Conservation (phyloP, 441 rosid species). For the Pelargonium australe region DNA sequence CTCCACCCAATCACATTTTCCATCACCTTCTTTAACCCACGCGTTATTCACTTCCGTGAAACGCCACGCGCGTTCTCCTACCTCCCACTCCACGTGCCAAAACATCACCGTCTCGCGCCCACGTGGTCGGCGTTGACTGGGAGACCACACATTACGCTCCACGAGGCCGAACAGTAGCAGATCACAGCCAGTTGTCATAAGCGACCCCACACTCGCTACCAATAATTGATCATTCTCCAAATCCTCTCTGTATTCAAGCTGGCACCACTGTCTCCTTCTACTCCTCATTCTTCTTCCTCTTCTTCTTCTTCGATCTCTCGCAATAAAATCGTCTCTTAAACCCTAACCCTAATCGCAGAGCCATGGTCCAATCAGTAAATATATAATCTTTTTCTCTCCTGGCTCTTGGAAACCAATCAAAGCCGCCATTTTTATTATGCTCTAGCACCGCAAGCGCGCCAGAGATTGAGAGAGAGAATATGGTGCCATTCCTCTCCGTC, state of each 20-base stretch:
- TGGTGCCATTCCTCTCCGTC: not conserved
- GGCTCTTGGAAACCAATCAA: not conserved
- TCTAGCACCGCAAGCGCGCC: not conserved
- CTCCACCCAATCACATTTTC: too few species aligned
- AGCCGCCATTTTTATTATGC: not conserved
- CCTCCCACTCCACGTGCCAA: too few species aligned
- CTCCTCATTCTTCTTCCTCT: not conserved
- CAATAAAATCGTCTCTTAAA: constrained; percentile 28
- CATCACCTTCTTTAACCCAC: too few species aligned
- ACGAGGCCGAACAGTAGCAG: not conserved
- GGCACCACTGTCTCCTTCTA: constrained; percentile 52
- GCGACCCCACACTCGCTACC: constrained; percentile 33
- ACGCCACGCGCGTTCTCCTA: too few species aligned
- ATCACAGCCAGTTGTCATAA: not conserved
- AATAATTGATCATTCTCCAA: constrained; percentile 46
- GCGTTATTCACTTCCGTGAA: too few species aligned
- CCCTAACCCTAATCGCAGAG: constrained; percentile 32
- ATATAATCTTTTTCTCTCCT: not conserved
- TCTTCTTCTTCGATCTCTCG: not conserved
- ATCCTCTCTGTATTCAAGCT: constrained; percentile 60
- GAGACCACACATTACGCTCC: not conserved
- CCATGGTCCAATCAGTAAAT: not conserved
- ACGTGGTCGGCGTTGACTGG: too few species aligned
- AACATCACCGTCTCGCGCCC: too few species aligned
- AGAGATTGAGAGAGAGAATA: not conserved